phyloP scores from a whole-genome alignment of 2,329 filamentous ascomycete genomes.

The Sclerotinia sclerotiorum region DNA sequence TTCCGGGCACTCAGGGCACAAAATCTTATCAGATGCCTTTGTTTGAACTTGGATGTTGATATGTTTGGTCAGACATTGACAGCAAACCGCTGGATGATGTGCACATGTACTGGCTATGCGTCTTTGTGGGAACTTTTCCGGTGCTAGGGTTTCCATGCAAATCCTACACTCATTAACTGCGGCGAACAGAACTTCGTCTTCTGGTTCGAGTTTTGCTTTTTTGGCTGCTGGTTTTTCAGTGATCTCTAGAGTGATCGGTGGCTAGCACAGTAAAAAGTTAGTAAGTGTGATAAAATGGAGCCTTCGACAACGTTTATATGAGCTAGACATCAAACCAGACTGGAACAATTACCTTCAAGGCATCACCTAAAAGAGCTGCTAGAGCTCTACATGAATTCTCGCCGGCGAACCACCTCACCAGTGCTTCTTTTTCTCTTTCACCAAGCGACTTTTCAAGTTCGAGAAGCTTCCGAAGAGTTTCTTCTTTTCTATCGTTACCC shows the following conservation, averaged over 20 bases:
- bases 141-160: not conserved
- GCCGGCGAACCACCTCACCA: conserved; percentile 4
- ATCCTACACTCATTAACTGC: not conserved
- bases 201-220: not conserved
- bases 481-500: not conserved
- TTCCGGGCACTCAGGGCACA: not conserved
- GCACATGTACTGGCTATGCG: conserved; percentile 6
- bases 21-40: conserved; percentile 1
- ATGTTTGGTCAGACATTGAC: not conserved
- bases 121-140: not conserved
- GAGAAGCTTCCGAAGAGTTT: not conserved
- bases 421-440: conserved; percentile 7
- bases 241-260: not conserved
- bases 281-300: accelerated
- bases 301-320: too few relatives aligned
- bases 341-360: not conserved
- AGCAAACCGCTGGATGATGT: conserved; percentile 7
- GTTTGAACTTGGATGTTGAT: not conserved
- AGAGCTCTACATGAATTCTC: conserved; percentile 1
- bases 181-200: not conserved
- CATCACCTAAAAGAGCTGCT: not conserved
- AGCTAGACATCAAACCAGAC: not conserved
- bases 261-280: not conserved
- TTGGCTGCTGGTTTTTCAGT: not conserved
- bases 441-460: not conserved